Evolutionary conservation across 768 basidiomycete species (phyloP).

Genomic region (Phanerochaete carnosa): DNA sequence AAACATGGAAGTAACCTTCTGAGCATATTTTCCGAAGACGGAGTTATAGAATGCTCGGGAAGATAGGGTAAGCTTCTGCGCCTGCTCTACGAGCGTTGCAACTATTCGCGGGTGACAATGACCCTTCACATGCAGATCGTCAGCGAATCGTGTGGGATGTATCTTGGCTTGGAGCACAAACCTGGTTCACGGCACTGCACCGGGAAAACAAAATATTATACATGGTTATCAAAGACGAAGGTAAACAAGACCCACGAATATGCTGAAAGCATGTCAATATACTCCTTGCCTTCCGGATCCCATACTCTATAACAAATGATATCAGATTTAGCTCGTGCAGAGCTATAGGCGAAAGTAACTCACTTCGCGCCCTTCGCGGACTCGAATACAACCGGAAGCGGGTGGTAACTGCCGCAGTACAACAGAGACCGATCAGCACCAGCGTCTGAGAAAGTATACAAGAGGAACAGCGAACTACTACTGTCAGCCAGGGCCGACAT

Average conservation of each 20-base stretch:
- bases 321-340: slow-evolving; percentile 13
- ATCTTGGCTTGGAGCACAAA: neutral
- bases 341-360: slow-evolving; percentile 40
- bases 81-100: slow-evolving; percentile 75
- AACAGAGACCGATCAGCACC: slow-evolving; percentile 6
- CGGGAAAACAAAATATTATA: neutral
- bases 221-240: neutral
- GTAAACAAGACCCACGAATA: slow-evolving; percentile 69
- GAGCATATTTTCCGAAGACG: slow-evolving; percentile 85
- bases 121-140: slow-evolving; percentile 41
- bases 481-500: slow-evolving; percentile 5
- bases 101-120: slow-evolving; percentile 93
- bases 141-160: neutral
- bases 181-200: slow-evolving; percentile 83
- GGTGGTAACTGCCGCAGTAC: slow-evolving; percentile 81
- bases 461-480: slow-evolving; percentile 13
- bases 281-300: slow-evolving; percentile 94
- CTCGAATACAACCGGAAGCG: slow-evolving; percentile 92
- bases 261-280: slow-evolving; percentile 97
- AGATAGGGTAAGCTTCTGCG: slow-evolving; percentile 86
- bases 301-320: slow-evolving; percentile 54
- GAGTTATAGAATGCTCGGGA: slow-evolving; percentile 97
- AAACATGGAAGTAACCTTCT: slow-evolving; percentile 79
- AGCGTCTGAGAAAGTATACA: neutral
- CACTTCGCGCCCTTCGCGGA: slow-evolving; percentile 86